Conservation (phyloP, 225 moss, liverwort and hornwort genomes). For the Anthoceros angustus region DNA sequence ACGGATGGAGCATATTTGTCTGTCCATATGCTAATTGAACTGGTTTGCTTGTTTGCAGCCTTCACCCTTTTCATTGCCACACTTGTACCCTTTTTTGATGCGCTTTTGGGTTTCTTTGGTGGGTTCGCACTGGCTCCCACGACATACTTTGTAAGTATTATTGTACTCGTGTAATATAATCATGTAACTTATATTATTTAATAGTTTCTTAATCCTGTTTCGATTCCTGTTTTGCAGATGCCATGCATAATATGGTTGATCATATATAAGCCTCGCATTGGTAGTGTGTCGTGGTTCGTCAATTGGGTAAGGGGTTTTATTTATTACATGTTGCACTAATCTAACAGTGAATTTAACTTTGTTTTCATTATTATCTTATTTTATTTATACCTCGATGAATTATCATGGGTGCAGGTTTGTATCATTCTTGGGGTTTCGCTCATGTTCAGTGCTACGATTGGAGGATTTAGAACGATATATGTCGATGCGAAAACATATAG, state of each 20-base stretch:
- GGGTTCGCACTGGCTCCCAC: conserved; percentile 49
- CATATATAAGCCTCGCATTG: conserved; percentile 31
- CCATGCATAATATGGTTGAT: conserved; percentile 45
- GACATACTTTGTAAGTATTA: conserved; percentile 31
- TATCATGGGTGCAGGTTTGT: conserved; percentile 8
- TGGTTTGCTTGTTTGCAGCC: conserved; percentile 12
- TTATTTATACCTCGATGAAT: neutral
- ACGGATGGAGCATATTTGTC: neutral
- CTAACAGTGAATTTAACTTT: neutral
- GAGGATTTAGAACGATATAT: conserved; percentile 13
- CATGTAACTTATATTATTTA: neutral
- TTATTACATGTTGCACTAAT: conserved; percentile 12
- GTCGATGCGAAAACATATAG: neutral
- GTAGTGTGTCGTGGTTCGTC: conserved; percentile 19
- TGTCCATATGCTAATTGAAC: neutral
- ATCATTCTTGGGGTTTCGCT: conserved; percentile 13
- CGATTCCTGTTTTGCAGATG: conserved; percentile 11
- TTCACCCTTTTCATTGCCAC: conserved; percentile 27
- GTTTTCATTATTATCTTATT: neutral
- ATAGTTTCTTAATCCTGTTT: neutral
- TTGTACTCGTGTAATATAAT: neutral
- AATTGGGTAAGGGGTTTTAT: conserved; percentile 18
- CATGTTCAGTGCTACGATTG: conserved; percentile 13
- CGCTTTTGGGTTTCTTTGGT: conserved; percentile 39
- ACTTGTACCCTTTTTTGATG: conserved; percentile 40